These are phyloP conservation scores for Neofusicoccum umdonicola DNA, from an alignment of 2,329 filamentous ascomycete genomes.

Conservation along the genomic window DNA sequence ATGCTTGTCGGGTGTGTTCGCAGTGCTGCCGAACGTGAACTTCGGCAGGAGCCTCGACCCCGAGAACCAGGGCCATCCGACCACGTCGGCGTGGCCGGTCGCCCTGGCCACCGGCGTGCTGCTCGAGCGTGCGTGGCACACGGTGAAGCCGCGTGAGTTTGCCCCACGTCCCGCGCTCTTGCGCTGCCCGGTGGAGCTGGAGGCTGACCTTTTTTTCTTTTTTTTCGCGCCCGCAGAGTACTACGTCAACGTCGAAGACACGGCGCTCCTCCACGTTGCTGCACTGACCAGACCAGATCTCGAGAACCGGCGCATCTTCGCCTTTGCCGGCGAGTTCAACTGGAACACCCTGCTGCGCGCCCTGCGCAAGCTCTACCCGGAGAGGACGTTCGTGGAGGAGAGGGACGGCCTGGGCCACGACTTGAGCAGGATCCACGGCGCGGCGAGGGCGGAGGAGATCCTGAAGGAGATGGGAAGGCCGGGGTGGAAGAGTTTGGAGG, in stretches of 20 bases:
- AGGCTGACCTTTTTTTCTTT: too few species aligned
- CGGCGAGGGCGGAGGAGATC: conserved; percentile 5
- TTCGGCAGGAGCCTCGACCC: conserved; percentile 21
- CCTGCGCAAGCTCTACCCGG: conserved; percentile 5
- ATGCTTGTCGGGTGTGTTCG: background rate
- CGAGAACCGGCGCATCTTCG: conserved; percentile 21
- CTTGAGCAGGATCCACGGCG: conserved; percentile 10
- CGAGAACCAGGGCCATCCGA: conserved; percentile 21
- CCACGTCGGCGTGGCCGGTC: conserved; percentile 19
- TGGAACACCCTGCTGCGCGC: conserved; percentile 19
- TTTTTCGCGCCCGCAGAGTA: conserved; percentile 7
- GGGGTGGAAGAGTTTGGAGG: conserved; percentile 20
- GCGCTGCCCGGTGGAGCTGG: too few species aligned
- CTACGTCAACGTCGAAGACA: conserved; percentile 24
- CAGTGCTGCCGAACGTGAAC: conserved; percentile 18
- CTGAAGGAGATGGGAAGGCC: conserved; percentile 19
- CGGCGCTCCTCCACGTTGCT: conserved; percentile 24
- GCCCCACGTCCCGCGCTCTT: too few species aligned
- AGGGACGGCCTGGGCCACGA: conserved; percentile 20
- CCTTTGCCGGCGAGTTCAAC: conserved; percentile 19
- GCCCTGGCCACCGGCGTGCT: conserved; percentile 19
- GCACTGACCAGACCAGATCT: conserved; percentile 20
- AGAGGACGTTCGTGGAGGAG: conserved; percentile 15
- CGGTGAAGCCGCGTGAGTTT: background rate
- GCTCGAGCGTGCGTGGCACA: background rate